Base-by-base conservation (phyloP, 345 rosid genomes). In the Populus euphratica region DNA sequence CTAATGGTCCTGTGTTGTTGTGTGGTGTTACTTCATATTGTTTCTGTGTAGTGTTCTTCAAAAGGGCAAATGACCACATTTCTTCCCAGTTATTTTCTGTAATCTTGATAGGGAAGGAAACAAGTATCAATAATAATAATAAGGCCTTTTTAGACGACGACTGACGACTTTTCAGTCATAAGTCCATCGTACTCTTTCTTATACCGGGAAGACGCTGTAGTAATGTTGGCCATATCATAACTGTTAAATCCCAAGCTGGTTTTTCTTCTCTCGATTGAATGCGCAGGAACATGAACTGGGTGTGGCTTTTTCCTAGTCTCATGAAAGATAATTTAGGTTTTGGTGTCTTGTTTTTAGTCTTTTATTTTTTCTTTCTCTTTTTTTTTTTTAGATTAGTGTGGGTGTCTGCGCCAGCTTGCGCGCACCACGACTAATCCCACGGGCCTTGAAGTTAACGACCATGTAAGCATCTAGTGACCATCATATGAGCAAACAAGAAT, bases 61-160 rank as follows among this genome's bases (percentile, higher is more conserved):
- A 41, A 1, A 41, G 10, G 44, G 12, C 12, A 41, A 41, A 9
- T 10, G 44, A 35, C 47, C 47, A 1, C 17, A 21, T 49, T 50
- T 69, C 68, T 73, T 29, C 33, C 31, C 49, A 23, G 63, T 73
- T 49, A 36, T 31, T 70, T 73, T 73, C 13, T 68, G 68, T 49
- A 69, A 56, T 21, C 85, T 79, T 78, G 3, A 36, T 73, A n/a
- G 52, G 14, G 78, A 85, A 79, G 90, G 72, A 76, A 83, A 74
- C 69, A 2, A 63, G 78, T 62, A 77, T 20, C 38, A n/a, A 50
- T 13, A 43, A 39, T 39, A 77, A 33, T 41, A 10, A 41, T 41
- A 41, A 41, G 0, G 54, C 41, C 6, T 11, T 35, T 0, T 39
- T 52, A 13, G 71, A 77, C 27, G 67, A n/a, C 76, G 81, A 69